These are phyloP conservation scores for Sequoia sempervirens DNA, from an alignment of 75 land plant species.

Conservation along the genomic window DNA sequence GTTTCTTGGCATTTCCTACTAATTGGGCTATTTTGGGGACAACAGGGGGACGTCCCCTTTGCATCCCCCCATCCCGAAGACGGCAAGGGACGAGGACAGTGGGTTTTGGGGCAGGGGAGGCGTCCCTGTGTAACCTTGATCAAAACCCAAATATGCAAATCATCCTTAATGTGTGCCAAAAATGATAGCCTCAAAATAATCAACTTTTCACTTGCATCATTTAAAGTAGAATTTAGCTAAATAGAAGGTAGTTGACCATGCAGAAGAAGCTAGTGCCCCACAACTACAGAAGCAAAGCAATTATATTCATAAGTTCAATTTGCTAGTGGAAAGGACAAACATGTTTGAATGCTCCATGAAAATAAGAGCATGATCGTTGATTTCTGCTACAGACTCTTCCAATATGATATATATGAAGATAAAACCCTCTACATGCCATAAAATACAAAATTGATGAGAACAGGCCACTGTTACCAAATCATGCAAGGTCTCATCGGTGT, in stretches of 20 bases:
- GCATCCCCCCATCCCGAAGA: too few species aligned
- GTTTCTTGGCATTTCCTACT: too few species aligned
- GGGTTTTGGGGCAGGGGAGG: too few species aligned
- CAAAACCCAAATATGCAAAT: not conserved
- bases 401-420: not conserved
- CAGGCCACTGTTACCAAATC: not conserved
- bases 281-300: not conserved
- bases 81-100: too few species aligned
- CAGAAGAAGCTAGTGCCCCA: not conserved
- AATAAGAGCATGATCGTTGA: not conserved
- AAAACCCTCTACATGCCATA: not conserved
- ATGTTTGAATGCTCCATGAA: not conserved
- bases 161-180: not conserved
- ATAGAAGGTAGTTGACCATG: not conserved
- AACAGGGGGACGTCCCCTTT: too few species aligned
- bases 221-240: not conserved
- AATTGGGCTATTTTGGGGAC: too few species aligned
- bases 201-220: not conserved
- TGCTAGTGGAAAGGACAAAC: not conserved
- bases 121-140: too few species aligned
- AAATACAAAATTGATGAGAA: not conserved
- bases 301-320: constrained; percentile 3
- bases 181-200: not conserved
- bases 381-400: not conserved
- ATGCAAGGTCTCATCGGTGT: constrained; percentile 6